A percentile compares a stretch with the other conserved stretches of the same genome.
These are phyloP conservation scores for Triticum monococcum DNA, from an alignment of 176 grass and related monocot species.

Conservation along the genomic window DNA sequence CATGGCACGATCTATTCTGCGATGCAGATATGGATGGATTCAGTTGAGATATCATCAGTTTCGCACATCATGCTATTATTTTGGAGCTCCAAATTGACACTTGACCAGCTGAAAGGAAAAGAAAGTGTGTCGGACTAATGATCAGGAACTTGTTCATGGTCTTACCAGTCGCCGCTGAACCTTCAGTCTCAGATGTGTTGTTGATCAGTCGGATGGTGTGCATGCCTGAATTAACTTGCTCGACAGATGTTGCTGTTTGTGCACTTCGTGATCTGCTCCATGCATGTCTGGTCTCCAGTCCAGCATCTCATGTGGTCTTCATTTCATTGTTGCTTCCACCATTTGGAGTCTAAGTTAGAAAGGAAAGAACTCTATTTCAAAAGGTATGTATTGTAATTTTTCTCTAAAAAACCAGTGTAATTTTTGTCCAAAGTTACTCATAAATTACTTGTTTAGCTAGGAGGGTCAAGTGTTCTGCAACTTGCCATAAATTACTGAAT, in stretches of 20 bases:
- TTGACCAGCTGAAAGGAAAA: background rate
- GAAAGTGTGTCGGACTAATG: background rate
- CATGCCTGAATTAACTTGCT: background rate
- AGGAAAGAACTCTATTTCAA: no score
- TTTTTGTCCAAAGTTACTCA: no score
- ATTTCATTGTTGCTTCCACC: background rate
- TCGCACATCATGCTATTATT: background rate
- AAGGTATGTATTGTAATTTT: no score
- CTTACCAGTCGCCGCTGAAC: background rate
- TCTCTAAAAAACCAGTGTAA: no score
- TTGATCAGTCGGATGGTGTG: background rate
- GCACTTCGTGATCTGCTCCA: background rate
- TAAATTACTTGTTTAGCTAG: no score
- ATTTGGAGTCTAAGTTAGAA: background rate
- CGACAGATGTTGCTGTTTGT: background rate
- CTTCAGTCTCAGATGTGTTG: background rate
- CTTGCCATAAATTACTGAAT: no score
- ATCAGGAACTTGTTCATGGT: background rate
- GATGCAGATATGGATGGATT: background rate
- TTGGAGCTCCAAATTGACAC: background rate
- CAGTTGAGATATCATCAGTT: background rate
- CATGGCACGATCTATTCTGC: background rate
- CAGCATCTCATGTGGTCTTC: background rate
- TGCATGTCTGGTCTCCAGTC: background rate
- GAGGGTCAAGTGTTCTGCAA: no score